Base-by-base conservation (phyloP, 352 stramenopile genomes). In the Phytopythium oedochilum region DNA sequence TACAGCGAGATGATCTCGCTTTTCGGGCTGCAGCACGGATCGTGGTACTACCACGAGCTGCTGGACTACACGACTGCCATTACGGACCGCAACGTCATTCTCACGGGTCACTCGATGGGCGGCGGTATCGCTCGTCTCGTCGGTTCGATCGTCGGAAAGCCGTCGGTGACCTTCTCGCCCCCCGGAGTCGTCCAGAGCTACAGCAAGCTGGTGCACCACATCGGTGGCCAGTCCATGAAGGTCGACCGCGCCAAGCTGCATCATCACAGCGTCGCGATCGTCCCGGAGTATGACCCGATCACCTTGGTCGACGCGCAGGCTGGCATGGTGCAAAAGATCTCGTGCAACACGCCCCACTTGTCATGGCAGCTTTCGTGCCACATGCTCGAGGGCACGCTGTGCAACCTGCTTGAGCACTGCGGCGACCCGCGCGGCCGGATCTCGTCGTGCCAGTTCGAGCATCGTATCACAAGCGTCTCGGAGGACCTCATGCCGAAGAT, bases 341-440 rank as follows among this genome's bases (percentile, higher is more conserved):
- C 88, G 59, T 96, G 88, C 53, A 78, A 90, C 57, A 92, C 88
- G 5, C 78, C 82, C 0, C 83, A 93, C 40, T 60, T 96, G 32
- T 94, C 88, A 42, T 92, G 95, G 77, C 88, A 96, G 50, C 67
- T 95, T 17, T 94, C 83, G 14, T 96, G 88, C 57, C 88, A 96
- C 68, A 95, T 96, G 86, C 83, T 96, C n/a, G 86, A 96, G 75
- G 80, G 84, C 47, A 92, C 84, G 22, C 57, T 96, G 29, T 94
- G 83, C 62, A 95, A 94, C 52, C 58, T 93, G 29, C 57, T 95
- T 0, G 76, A 92, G 46, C 79, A 95, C 55, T 91, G 83, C 53
- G 81, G 83, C 17, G 83, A 89, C 58, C 47, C 66, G 5, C 64
- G 73, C 28, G 52, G 66, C 9, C 76, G 76, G 0, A 84, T 94